A percentile compares a stretch with the other conserved stretches of the same genome.
Evolutionary conservation across 176 grass and related monocot species (phyloP).

Genomic region (Zoysia pacifica): DNA sequence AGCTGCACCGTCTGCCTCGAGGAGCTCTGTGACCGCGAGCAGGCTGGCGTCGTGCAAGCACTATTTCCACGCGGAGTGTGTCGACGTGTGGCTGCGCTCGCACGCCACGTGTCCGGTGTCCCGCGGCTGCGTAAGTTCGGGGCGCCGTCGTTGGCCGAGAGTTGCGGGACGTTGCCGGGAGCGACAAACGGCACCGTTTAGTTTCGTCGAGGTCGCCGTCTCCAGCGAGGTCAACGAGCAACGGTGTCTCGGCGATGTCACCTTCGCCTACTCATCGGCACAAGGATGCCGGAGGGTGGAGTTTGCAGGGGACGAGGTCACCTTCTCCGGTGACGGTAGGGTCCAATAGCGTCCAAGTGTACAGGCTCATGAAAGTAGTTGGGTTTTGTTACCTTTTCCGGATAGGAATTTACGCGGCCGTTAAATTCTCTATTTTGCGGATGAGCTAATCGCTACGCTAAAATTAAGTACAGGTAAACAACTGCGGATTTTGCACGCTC

Average conservation of each 20-base stretch:
- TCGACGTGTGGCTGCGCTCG: constrained; percentile 59
- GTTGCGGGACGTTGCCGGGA: background rate
- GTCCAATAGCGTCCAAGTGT: background rate
- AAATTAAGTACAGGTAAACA: background rate
- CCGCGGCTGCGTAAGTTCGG: constrained; percentile 36
- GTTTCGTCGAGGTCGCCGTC: constrained; percentile 26
- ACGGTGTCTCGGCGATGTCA: background rate
- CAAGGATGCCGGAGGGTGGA: background rate
- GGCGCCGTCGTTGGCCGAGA: background rate
- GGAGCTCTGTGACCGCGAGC: constrained; percentile 36
- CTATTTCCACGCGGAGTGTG: constrained; percentile 56
- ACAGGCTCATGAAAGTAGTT: background rate
- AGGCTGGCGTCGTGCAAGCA: constrained; percentile 60
- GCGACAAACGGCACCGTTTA: background rate
- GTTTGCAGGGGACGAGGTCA: background rate
- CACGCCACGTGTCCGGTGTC: constrained; percentile 53
- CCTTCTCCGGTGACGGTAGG: constrained; percentile 21
- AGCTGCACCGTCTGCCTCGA: constrained; percentile 62
- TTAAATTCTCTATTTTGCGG: background rate
- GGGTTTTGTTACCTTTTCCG: background rate
- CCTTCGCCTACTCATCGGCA: background rate
- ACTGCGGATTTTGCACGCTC: background rate
- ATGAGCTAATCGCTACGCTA: background rate
- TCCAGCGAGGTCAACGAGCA: background rate
- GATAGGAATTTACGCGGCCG: background rate